Evolutionary conservation across 495 filamentous ascomycete genomes (phyloP).

Genomic region (Penicillium verhagenii): DNA sequence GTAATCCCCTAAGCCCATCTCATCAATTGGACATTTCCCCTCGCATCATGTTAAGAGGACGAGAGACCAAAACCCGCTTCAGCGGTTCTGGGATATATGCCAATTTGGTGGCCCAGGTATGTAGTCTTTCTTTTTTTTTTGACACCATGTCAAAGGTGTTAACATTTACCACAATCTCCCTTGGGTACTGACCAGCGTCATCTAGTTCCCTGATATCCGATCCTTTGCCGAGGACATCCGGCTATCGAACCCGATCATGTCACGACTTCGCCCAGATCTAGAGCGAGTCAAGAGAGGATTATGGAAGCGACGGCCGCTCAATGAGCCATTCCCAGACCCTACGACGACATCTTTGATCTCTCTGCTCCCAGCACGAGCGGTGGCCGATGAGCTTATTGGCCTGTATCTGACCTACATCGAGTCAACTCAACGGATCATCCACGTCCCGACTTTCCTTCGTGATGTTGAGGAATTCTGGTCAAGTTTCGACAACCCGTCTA

Average conservation of each 20-base stretch:
- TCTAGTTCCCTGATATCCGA: slow-evolving; percentile 42
- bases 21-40: slow-evolving; percentile 40
- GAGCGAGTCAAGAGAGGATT: slow-evolving; percentile 34
- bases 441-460: slow-evolving; percentile 54
- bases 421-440: slow-evolving; percentile 55
- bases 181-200: not conserved
- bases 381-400: slow-evolving; percentile 50
- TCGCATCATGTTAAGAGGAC: slow-evolving; percentile 45
- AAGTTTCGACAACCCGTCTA: slow-evolving; percentile 24
- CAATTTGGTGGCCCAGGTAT: slow-evolving; percentile 44
- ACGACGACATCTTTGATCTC: slow-evolving; percentile 30
- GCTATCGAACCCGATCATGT: slow-evolving; percentile 37
- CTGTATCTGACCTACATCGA: slow-evolving; percentile 58
- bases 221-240: slow-evolving; percentile 44
- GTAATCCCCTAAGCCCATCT: slow-evolving; percentile 29
- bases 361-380: slow-evolving; percentile 39
- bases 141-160: not conserved
- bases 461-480: slow-evolving; percentile 55
- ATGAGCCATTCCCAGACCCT: slow-evolving; percentile 32
- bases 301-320: slow-evolving; percentile 37
- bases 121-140: slow-evolving; percentile 2
- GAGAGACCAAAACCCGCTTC: slow-evolving; percentile 44
- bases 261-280: slow-evolving; percentile 36
- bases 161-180: not conserved
- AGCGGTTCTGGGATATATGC: slow-evolving; percentile 45